Conservation (phyloP, 805 yeast species). For the Kazachstania viticola region DNA sequence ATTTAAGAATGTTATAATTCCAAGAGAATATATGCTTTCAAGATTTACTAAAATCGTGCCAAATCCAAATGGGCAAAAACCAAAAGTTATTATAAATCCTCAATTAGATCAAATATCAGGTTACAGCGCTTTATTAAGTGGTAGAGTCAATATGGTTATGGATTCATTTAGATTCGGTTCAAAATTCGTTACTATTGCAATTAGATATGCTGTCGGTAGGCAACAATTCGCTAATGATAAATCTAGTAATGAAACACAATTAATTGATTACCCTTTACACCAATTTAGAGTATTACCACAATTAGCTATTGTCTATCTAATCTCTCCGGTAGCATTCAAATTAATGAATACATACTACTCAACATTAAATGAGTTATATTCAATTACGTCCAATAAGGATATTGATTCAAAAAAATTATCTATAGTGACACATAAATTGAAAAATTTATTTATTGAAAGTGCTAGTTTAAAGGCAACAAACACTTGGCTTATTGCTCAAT, state of each 20-base stretch:
- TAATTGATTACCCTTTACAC: slow-evolving; percentile 80
- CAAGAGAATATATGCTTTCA: slow-evolving; percentile 71
- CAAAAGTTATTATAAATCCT: slow-evolving; percentile 32
- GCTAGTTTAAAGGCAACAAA: slow-evolving; percentile 83
- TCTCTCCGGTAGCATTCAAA: slow-evolving; percentile 59
- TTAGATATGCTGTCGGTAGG: slow-evolving; percentile 82
- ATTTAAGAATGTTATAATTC: slow-evolving; percentile 72
- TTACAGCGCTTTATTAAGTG: slow-evolving; percentile 77
- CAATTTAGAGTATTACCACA: slow-evolving; percentile 82
- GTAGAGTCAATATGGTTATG: slow-evolving; percentile 81
- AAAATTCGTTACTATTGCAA: slow-evolving; percentile 70
- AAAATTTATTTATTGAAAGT: slow-evolving; percentile 70
- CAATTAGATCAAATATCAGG: slow-evolving; percentile 76
- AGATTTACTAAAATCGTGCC: slow-evolving; percentile 62
- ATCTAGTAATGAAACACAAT: slow-evolving; percentile 41
- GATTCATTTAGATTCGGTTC: slow-evolving; percentile 78
- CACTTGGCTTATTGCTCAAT: slow-evolving; percentile 73
- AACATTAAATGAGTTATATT: slow-evolving; percentile 44
- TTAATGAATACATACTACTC: slow-evolving; percentile 40
- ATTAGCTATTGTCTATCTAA: slow-evolving; percentile 65
- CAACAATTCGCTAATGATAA: slow-evolving; percentile 51
- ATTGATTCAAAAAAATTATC: slow-evolving; percentile 17
- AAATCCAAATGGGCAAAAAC: slow-evolving; percentile 56
- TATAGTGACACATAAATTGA: slow-evolving; percentile 35
- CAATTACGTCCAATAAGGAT: slow-evolving; percentile 34